Base-by-base conservation (phyloP, 1,139 yeast genomes). In the Blastobotrys persicus region DNA sequence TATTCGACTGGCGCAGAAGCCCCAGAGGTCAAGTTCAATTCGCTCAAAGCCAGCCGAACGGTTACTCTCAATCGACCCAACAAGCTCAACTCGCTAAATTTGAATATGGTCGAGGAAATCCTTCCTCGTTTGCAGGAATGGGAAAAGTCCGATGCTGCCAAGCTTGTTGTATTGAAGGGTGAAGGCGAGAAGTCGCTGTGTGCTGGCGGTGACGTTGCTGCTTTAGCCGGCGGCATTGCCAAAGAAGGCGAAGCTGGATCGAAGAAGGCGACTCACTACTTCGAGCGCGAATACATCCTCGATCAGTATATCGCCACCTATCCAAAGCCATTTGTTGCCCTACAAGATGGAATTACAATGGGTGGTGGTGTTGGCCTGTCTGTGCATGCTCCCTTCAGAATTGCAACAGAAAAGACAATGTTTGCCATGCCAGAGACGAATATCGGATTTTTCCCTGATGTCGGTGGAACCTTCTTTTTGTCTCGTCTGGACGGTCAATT, bases 371-470 rank as follows among this genome's bases (percentile, higher is more conserved):
- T 88, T 40, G 98, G 98, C 2, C 73, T 92, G 49, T 77, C 92
- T 0, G 84, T 88, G 40, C 98, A 94, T 68, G 86, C 91, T n/a
- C 95, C 97, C 2, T 91, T 91, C 75, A 80, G 98, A 64, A 75
- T 92, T 44, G 95, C 94, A 11, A 88, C 96, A 34, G 98, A 92
- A 62, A 79, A 79, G 62, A 91, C 98, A 16, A 78, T 83, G 64
- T 79, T 91, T 70, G 96, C 98, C 53, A 94, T 92, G 98, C 98
- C 98, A 4, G 98, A 92, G 69, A 85, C 94, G 77, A 92, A 88
- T 61, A 92, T 94, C 66, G 99, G 99, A 0, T 88, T 91, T 67
- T 87, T 88, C 73, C 96, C 96, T 7, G 99, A 92, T 66, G 98
- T 92, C 7, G 98, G 98, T 40, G 85, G 95, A 38, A 82, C 95